A percentile compares a stretch with the other conserved stretches of the same genome.
phyloP scores from a whole-genome alignment of 1,139 yeast genomes.

The Taiozyma onychis region DNA sequence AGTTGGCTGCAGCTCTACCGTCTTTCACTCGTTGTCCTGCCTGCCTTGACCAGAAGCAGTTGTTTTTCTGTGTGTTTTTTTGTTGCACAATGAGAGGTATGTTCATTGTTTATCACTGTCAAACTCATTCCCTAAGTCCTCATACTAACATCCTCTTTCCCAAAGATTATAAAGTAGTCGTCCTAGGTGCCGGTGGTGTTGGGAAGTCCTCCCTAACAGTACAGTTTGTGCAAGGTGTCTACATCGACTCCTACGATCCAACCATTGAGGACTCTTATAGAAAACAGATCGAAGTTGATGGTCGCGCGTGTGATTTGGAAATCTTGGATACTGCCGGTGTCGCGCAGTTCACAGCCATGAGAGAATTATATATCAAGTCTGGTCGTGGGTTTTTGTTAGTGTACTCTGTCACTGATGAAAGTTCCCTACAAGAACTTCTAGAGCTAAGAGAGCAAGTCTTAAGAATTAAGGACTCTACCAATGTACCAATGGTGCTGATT shows the following conservation, averaged over 20 bases:
- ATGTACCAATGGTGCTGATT: slow-evolving; percentile 80
- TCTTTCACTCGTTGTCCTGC: background rate
- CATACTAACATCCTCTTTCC: slow-evolving; percentile 2
- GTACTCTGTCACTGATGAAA: slow-evolving; percentile 83
- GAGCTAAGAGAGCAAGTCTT: slow-evolving; percentile 84
- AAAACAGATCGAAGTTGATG: slow-evolving; percentile 88
- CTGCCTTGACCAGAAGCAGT: background rate
- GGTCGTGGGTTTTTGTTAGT: slow-evolving; percentile 86
- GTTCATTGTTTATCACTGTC: slow-evolving; percentile 1
- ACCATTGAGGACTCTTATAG: slow-evolving; percentile 96
- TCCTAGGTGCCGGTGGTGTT: slow-evolving; percentile 97
- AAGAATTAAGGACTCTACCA: slow-evolving; percentile 75
- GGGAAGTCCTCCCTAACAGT: slow-evolving; percentile 95
- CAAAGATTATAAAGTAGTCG: slow-evolving; percentile 69
- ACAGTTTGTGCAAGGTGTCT: slow-evolving; percentile 84
- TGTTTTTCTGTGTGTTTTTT: background rate
- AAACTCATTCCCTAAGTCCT: background rate
- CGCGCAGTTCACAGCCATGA: slow-evolving; percentile 93
- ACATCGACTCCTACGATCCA: slow-evolving; percentile 94
- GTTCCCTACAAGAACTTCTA: slow-evolving; percentile 74
- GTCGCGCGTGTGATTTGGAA: slow-evolving; percentile 85
- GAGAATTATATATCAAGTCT: slow-evolving; percentile 85
- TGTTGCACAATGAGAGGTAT: slow-evolving; percentile 12
- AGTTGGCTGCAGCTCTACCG: background rate
- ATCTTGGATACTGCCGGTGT: slow-evolving; percentile 97